Evolutionary conservation across 495 filamentous ascomycete genomes (phyloP), one percentile per base, ranked within the genome.

Genomic region (Penicillium simplicissimum): DNA sequence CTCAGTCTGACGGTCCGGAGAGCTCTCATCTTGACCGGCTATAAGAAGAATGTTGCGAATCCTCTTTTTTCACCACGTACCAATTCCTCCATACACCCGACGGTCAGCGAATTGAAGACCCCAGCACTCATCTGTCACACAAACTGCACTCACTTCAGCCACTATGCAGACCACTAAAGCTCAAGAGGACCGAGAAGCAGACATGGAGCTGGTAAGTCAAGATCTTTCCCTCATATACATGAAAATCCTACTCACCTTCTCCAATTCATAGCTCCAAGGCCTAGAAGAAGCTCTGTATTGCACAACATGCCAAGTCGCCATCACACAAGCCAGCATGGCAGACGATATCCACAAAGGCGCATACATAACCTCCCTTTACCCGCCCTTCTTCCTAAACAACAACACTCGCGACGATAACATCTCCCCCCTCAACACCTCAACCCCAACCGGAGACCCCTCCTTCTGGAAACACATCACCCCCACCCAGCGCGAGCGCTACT

Each of bases 211-310:
- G 56, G 63, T 62, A 59, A 14, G 56, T 25, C 35, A 36, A 11
- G 0, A 31, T 15, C 21, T 6, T 4, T 15, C 8, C 10, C 6
- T 3, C 9, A 15, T 40, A n/a, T 6, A 37, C 8, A 15, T 21
- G 9, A 19, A 19, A 55, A 21, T 42, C 19, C 13, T 35, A 38
- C 47, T 51, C n/a, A 58, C 5, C 19, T 0, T 6, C 8, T 1
- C 36, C 8, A 1, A 31, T 42, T 23, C 37, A n/a, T 31, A 65
- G 58, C 49, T 62, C 15, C 53, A 64, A 25, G 61, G 65, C 5
- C 60, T 76, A 28, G 62, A 72, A 53, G 74, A 76, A 64, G 75
- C 73, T 34, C 66, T 77, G 10, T 49, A 55, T 38, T 76, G 75
- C 55, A 66, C 58, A 15, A 64, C 66, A 8, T 76, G 74, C 60